phyloP scores from a whole-genome alignment of 129 eudicot species.

The Lonicera japonica region DNA sequence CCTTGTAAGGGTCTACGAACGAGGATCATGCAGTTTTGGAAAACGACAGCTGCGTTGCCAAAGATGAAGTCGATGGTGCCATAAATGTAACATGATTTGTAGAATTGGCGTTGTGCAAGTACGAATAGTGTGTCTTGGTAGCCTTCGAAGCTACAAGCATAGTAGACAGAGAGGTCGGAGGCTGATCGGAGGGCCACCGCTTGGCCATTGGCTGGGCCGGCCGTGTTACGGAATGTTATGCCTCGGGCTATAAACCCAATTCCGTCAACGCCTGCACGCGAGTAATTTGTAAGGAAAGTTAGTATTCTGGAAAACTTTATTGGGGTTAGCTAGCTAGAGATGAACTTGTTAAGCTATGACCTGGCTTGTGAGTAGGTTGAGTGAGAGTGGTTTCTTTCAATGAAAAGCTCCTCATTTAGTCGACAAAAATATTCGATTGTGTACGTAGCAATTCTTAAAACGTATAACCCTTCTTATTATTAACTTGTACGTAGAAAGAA shows the following conservation, averaged over 20 bases:
- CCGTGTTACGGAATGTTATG: slow-evolving; percentile 75
- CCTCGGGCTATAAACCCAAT: slow-evolving; percentile 76
- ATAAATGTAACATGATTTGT: slow-evolving; percentile 55
- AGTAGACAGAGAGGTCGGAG: slow-evolving; percentile 74
- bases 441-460: too few relatives aligned
- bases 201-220: slow-evolving; percentile 60
- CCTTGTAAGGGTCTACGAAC: slow-evolving; percentile 54
- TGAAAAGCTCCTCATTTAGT: too few relatives aligned
- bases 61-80: slow-evolving; percentile 85
- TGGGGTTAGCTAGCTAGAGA: too few relatives aligned
- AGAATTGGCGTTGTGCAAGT: slow-evolving; percentile 78
- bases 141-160: slow-evolving; percentile 62
- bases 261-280: slow-evolving; percentile 57
- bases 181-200: slow-evolving; percentile 84
- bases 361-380: too few relatives aligned
- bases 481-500: too few relatives aligned
- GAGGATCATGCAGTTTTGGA: slow-evolving; percentile 58
- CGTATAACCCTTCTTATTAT: too few relatives aligned
- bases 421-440: too few relatives aligned
- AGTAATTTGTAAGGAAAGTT: neutral
- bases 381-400: too few relatives aligned
- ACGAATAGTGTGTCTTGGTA: slow-evolving; percentile 79
- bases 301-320: too few relatives aligned
- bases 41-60: slow-evolving; percentile 74
- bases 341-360: too few relatives aligned